Percentiles rank a stretch among this genome's conserved stretches.
Conservation (phyloP, 805 yeast species). For the Wickerhamiella musiphila region DNA sequence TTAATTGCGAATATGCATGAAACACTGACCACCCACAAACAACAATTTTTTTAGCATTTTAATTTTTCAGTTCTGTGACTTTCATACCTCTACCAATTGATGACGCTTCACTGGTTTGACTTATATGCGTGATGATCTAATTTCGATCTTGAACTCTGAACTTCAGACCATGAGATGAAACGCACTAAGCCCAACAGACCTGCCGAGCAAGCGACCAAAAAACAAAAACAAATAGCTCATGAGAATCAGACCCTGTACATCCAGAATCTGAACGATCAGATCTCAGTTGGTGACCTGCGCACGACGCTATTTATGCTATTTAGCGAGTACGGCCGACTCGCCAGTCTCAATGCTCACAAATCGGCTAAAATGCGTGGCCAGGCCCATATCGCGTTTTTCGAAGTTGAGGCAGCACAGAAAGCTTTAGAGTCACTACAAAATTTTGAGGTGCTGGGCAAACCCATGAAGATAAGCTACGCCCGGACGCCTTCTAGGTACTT, state of each 20-base stretch:
- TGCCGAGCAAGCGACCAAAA: not conserved
- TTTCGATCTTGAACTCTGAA: no score
- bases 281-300: conserved; percentile 21
- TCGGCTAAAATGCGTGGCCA: conserved; percentile 27
- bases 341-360: conserved; percentile 23
- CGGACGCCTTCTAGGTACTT: conserved; percentile 4
- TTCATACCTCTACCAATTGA: no score
- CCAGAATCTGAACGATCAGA: conserved; percentile 24
- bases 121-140: no score
- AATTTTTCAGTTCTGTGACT: no score
- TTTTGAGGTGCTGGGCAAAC: conserved; percentile 21
- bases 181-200: not conserved
- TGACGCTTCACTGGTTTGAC: no score
- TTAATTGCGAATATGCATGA: no score
- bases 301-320: conserved; percentile 22
- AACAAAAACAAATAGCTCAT: not conserved
- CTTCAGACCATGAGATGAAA: no score
- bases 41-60: no score
- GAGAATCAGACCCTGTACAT: conserved; percentile 21
- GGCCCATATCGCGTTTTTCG: conserved; percentile 24
- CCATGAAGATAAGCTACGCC: conserved; percentile 19
- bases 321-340: conserved; percentile 23
- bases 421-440: conserved; percentile 21
- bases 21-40: no score
- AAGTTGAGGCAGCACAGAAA: conserved; percentile 16